Evolutionary conservation across 192 early-diverging fungal species (phyloP).

Genomic region (Allomyces javanicus): DNA sequence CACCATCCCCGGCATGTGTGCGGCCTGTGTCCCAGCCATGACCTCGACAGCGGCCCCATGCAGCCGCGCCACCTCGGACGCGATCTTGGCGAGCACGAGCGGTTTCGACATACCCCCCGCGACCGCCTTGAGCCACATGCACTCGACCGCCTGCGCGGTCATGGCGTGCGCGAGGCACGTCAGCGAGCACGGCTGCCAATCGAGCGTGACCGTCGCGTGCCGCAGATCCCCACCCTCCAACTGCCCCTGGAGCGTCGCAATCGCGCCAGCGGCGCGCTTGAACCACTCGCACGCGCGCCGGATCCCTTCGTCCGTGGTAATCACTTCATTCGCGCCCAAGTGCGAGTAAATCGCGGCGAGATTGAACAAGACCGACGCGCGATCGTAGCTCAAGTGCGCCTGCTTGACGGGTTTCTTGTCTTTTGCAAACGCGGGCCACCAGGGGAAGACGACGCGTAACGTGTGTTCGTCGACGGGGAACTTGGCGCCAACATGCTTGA

Average conservation of each 20-base stretch:
- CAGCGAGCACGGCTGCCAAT: slow-evolving; percentile 49
- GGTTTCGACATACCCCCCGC: slow-evolving; percentile 12
- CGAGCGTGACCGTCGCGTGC: slow-evolving; percentile 44
- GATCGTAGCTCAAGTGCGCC: slow-evolving; percentile 63
- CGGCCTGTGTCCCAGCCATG: too few species aligned
- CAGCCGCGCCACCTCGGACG: background rate
- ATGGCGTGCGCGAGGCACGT: slow-evolving; percentile 48
- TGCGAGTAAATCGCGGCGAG: slow-evolving; percentile 71
- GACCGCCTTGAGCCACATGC: slow-evolving; percentile 72
- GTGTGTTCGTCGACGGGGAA: slow-evolving; percentile 62
- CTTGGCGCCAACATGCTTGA: slow-evolving; percentile 61
- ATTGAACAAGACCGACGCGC: slow-evolving; percentile 65
- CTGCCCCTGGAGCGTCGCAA: slow-evolving; percentile 18
- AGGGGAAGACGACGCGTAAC: slow-evolving; percentile 48
- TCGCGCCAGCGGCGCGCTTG: slow-evolving; percentile 67
- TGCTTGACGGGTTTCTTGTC: slow-evolving; percentile 28
- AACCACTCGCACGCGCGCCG: slow-evolving; percentile 58
- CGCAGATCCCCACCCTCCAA: slow-evolving; percentile 33
- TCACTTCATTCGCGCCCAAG: slow-evolving; percentile 46
- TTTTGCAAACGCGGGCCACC: slow-evolving; percentile 42
- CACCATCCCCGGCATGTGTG: too few species aligned
- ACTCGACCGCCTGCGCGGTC: slow-evolving; percentile 88
- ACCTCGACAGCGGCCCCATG: too few species aligned
- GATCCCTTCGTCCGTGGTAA: slow-evolving; percentile 48
- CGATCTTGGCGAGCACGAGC: too few species aligned